Conservation (phyloP, 352 stramenopile species). For the Phytophthora pistaciae region DNA sequence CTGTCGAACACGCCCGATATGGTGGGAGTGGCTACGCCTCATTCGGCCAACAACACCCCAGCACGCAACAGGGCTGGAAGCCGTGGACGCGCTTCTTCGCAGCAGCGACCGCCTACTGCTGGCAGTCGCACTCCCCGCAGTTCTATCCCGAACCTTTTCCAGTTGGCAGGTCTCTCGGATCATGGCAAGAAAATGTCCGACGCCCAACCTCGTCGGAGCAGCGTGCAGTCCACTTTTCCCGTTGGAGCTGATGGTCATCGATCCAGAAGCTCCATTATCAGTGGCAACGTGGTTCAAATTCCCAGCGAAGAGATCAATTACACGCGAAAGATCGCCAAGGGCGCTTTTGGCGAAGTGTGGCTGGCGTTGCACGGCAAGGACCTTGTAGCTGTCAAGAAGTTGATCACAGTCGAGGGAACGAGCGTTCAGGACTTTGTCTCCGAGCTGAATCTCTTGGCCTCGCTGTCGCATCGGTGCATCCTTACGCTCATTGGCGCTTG, state of each 20-base stretch:
- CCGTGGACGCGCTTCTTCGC: slow-evolving; percentile 41
- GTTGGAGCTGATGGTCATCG: slow-evolving; percentile 21
- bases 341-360: slow-evolving; percentile 86
- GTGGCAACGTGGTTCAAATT: slow-evolving; percentile 64
- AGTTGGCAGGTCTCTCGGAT: slow-evolving; percentile 39
- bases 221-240: slow-evolving; percentile 36
- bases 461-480: slow-evolving; percentile 79
- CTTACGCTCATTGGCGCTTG: slow-evolving; percentile 75
- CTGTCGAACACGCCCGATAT: slow-evolving; percentile 43
- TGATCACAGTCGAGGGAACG: slow-evolving; percentile 62
- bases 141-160: slow-evolving; percentile 43
- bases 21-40: slow-evolving; percentile 42
- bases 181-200: slow-evolving; percentile 46
- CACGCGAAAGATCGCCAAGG: slow-evolving; percentile 83
- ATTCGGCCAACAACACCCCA: slow-evolving; percentile 40
- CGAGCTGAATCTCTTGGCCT: slow-evolving; percentile 86
- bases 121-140: slow-evolving; percentile 35
- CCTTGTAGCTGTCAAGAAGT: slow-evolving; percentile 85
- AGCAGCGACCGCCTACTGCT: slow-evolving; percentile 34
- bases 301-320: slow-evolving; percentile 77
- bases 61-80: slow-evolving; percentile 34
- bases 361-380: slow-evolving; percentile 73
- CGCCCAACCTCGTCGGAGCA: slow-evolving; percentile 43
- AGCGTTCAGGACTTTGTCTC: slow-evolving; percentile 76
- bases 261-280: slow-evolving; percentile 44